phyloP scores from a whole-genome alignment of 73 alveolate species.

The Stentor roeselii region DNA sequence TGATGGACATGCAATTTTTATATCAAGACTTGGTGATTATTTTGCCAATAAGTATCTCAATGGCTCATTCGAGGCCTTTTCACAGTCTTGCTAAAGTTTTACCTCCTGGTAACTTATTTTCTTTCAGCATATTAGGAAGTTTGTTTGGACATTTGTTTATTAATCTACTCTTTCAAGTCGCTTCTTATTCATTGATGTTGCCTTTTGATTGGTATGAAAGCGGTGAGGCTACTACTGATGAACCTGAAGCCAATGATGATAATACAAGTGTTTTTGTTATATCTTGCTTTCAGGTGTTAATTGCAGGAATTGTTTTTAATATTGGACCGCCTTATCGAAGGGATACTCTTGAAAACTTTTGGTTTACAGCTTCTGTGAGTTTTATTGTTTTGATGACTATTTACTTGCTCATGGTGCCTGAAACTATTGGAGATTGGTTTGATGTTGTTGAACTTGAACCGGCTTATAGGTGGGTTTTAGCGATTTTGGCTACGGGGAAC shows the following conservation, averaged over 20 bases:
- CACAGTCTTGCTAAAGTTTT: constrained; percentile 67
- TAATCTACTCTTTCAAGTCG: not conserved
- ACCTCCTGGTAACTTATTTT: constrained; percentile 87
- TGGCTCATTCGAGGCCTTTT: constrained; percentile 93
- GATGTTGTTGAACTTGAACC: not conserved
- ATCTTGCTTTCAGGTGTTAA: constrained; percentile 1
- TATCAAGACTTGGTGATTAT: constrained; percentile 83
- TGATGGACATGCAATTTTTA: constrained; percentile 84
- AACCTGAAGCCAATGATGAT: not conserved
- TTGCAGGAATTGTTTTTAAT: constrained; percentile 13
- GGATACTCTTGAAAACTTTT: constrained; percentile 13
- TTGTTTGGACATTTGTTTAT: constrained; percentile 60
- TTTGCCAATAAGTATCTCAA: constrained; percentile 84
- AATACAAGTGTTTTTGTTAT: constrained; percentile 3
- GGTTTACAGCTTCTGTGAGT: not conserved
- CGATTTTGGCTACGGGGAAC: not conserved
- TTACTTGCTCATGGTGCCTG: not conserved
- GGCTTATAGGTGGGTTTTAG: not conserved
- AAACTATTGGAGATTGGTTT: constrained; percentile 7
- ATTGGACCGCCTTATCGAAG: constrained; percentile 24
- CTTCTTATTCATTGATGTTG: not conserved
- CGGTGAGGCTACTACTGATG: not conserved
- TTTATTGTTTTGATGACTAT: not conserved
- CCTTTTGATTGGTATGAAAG: constrained; percentile 16
- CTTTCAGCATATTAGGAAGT: constrained; percentile 82